Percentiles rank a stretch among this genome's conserved stretches.
Evolutionary conservation across 805 yeast species (phyloP).

Genomic region (Suhomyces vadensis): DNA sequence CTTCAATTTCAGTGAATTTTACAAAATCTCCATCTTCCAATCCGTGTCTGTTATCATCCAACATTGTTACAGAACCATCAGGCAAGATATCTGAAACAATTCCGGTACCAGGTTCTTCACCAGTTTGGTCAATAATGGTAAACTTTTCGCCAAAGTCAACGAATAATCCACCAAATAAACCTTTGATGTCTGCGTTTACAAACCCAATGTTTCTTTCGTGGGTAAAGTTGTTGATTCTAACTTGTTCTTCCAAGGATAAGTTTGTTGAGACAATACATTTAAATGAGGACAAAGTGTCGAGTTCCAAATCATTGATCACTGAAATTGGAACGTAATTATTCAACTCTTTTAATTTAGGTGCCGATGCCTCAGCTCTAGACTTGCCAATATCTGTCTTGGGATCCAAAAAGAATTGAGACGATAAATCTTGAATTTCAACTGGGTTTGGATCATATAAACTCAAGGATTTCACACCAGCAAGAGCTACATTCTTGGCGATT

Average conservation of each 20-base stretch:
- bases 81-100: slow-evolving; percentile 85
- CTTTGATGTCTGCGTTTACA: slow-evolving; percentile 79
- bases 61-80: slow-evolving; percentile 89
- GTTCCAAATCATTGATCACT: slow-evolving; percentile 57
- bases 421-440: slow-evolving; percentile 68
- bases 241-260: slow-evolving; percentile 66
- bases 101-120: slow-evolving; percentile 89
- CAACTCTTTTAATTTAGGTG: slow-evolving; percentile 70
- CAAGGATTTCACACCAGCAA: slow-evolving; percentile 95
- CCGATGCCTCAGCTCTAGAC: slow-evolving; percentile 73
- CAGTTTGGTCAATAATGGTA: slow-evolving; percentile 79
- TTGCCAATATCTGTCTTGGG: slow-evolving; percentile 70
- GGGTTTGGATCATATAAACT: slow-evolving; percentile 79
- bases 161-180: slow-evolving; percentile 84
- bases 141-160: slow-evolving; percentile 88
- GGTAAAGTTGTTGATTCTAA: slow-evolving; percentile 71
- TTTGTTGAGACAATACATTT: slow-evolving; percentile 89
- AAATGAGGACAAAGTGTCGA: slow-evolving; percentile 54
- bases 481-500: slow-evolving; percentile 92
- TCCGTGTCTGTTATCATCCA: slow-evolving; percentile 91
- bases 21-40: slow-evolving; percentile 90
- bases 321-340: slow-evolving; percentile 88
- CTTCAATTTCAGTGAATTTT: slow-evolving; percentile 82
- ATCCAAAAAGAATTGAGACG: slow-evolving; percentile 81
- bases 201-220: slow-evolving; percentile 74